Conservation (phyloP, 305 asterid genomes). For the Fraxinus latifolia region DNA sequence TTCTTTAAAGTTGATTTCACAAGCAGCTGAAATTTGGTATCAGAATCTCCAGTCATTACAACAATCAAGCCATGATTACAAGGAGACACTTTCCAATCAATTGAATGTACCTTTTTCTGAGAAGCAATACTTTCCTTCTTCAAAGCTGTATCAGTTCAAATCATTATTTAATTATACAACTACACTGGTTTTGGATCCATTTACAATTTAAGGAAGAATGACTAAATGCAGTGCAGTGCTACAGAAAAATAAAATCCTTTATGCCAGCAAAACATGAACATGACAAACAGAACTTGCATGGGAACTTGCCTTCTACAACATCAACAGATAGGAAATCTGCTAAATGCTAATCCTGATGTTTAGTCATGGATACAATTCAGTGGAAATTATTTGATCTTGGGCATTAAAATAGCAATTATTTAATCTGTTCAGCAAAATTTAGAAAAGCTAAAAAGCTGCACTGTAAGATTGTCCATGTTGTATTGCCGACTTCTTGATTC, state of each 20-base stretch:
- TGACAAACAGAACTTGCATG: neutral
- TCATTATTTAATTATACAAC: conserved; percentile 5
- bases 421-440: neutral
- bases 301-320: conserved; percentile 8
- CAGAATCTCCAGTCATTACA: conserved; percentile 16
- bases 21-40: conserved; percentile 39
- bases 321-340: conserved; percentile 15
- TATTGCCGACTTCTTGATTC: neutral
- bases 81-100: conserved; percentile 14
- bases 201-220: conserved; percentile 4
- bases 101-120: conserved; percentile 51
- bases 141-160: conserved; percentile 50
- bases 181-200: conserved; percentile 9
- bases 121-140: conserved; percentile 46
- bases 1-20: conserved; percentile 47
- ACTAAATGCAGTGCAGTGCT: neutral
- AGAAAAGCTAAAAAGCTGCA: neutral
- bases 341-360: conserved; percentile 11
- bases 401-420: neutral
- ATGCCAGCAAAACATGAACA: conserved; percentile 11
- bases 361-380: neutral
- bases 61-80: conserved; percentile 5
- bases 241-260: neutral
- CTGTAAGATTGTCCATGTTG: neutral
- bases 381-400: neutral